phyloP scores from a whole-genome alignment of 1,139 yeast species.

The Pichia cactophila region DNA sequence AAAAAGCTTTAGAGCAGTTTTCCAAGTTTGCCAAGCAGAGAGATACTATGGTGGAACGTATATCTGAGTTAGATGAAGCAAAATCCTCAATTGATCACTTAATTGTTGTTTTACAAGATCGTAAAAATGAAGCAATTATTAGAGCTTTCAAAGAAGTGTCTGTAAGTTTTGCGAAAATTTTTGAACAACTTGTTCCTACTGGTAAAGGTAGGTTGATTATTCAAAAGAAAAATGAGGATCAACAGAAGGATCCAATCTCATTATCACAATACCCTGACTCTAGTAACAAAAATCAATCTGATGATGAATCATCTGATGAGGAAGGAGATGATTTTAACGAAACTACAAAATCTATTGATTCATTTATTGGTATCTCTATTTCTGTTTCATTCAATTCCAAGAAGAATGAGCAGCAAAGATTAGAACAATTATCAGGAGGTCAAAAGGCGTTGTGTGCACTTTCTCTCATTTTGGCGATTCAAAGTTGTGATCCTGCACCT shows the following conservation, averaged over 20 bases:
- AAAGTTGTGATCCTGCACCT: conserved; percentile 94
- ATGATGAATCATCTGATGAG: conserved; percentile 22
- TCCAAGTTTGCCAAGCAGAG: conserved; percentile 67
- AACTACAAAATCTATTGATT: conserved; percentile 30
- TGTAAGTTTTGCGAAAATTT: conserved; percentile 61
- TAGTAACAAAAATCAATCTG: conserved; percentile 19
- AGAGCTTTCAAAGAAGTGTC: conserved; percentile 75
- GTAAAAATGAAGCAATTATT: conserved; percentile 78
- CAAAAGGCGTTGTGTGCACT: conserved; percentile 94
- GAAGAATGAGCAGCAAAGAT: conserved; percentile 76
- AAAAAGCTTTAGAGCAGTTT: conserved; percentile 84
- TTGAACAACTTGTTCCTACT: conserved; percentile 73
- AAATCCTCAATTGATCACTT: conserved; percentile 66
- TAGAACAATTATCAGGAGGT: conserved; percentile 93
- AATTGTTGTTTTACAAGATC: conserved; percentile 62
- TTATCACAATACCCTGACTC: conserved; percentile 17
- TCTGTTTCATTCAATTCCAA: conserved; percentile 87
- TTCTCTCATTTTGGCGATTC: conserved; percentile 87
- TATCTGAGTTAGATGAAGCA: conserved; percentile 63
- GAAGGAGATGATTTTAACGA: conserved; percentile 23
- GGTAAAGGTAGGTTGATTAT: conserved; percentile 74
- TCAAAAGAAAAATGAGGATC: conserved; percentile 36
- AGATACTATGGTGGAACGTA: conserved; percentile 56
- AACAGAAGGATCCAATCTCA: conserved; percentile 10
- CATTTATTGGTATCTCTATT: conserved; percentile 76